Conservation (phyloP, 129 eudicot species). For the Pittosporum tobira region DNA sequence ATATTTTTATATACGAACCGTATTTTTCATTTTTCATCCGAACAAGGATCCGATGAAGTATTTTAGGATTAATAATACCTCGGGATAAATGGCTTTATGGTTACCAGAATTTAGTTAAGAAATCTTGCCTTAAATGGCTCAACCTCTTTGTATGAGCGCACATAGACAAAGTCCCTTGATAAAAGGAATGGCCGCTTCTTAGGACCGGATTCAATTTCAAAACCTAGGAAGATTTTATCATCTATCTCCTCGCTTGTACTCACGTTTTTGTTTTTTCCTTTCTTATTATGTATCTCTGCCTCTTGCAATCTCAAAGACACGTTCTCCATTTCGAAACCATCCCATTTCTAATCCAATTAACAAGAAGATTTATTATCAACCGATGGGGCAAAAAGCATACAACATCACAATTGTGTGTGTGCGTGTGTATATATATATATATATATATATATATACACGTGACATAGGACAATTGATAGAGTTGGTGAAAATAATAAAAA, state of each 20-base stretch:
- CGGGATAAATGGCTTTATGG: too few relatives aligned
- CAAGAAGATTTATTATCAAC: not conserved
- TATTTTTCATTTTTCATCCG: too few relatives aligned
- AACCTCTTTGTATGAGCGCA: constrained; percentile 9
- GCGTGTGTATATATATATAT: too few relatives aligned
- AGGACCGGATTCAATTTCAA: constrained; percentile 16
- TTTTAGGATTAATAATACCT: too few relatives aligned
- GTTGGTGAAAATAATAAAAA: too few relatives aligned
- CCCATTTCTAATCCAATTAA: constrained; percentile 18
- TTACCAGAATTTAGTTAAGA: not conserved
- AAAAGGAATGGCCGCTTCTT: constrained; percentile 23
- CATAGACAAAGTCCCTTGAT: constrained; percentile 25
- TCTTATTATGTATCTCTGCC: constrained; percentile 10
- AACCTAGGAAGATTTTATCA: constrained; percentile 16
- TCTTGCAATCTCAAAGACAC: constrained; percentile 18
- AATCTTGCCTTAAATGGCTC: constrained; percentile 17
- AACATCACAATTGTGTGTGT: too few relatives aligned
- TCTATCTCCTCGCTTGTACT: not conserved
- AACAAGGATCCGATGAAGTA: too few relatives aligned
- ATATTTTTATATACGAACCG: too few relatives aligned
- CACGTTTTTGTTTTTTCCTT: not conserved
- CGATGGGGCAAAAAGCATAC: not conserved
- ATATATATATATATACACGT: too few relatives aligned
- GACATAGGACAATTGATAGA: too few relatives aligned
- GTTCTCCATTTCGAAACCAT: constrained; percentile 20